Evolutionary conservation across 2,329 filamentous ascomycete species (phyloP), one percentile per base, ranked within the genome.

Genomic region (Paracamarosporium sp.): DNA sequence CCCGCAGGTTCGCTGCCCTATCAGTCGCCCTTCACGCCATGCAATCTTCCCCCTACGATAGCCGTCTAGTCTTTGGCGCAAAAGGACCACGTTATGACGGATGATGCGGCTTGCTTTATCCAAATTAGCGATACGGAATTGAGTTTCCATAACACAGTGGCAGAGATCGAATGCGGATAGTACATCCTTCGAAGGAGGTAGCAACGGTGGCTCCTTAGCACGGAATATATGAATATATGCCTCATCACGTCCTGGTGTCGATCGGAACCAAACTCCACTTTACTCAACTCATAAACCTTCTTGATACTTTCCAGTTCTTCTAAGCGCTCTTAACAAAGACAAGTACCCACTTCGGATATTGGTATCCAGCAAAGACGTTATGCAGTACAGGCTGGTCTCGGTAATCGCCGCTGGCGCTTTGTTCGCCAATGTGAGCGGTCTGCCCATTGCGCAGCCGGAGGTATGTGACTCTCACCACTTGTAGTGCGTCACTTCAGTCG

Each of bases 331-430:
- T 41, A 13, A 24, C n/a, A 11, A 22, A 45, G 5, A 56, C 45
- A 33, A 40, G 45, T 54, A 58, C 27, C 50, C 56, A 55, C 46
- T 45, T 41, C 22, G 15, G 46, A 55, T 41, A 57, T 55, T 40
- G 33, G 48, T 12, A 33, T 28, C 54, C 27, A 43, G 53, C 15
- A 52, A 53, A 41, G 40, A 36, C 47, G 56, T 31, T 28, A 72
- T 74, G 71, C 70, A 70, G 45, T 69, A 70, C 62, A 66, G 62
- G 53, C 53, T 70, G 11, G 63, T 70, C 4, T 70, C 70, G 33
- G 60, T 65, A 20, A 58, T 73, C 28, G 67, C 68, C 53, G 63
- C 61, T 36, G 61, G 70, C 51, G 58, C 62, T 30, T 25, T 74
- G 31, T 41, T 71, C 33, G 62, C 60, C 35, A 63, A 63, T 9